Percentiles rank a stretch among this genome's conserved stretches.
Conservation (phyloP, 805 yeast species). For the Tetrapisispora namnaoensis region DNA sequence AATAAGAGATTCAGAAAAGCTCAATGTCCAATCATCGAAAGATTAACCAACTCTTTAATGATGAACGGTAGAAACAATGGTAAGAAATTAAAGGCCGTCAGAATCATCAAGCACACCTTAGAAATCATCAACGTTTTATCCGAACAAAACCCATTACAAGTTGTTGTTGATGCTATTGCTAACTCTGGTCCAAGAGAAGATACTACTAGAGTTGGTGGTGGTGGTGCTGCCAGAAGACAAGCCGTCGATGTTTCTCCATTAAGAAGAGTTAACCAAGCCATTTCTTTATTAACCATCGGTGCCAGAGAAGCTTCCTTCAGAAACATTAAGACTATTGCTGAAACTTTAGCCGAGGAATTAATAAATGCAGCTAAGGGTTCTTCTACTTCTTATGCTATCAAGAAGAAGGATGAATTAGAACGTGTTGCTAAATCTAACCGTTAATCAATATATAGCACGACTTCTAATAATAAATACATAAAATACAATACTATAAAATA, state of each 20-base stretch:
- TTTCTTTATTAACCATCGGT: slow-evolving; percentile 96
- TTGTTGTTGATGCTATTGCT: slow-evolving; percentile 96
- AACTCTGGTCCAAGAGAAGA: slow-evolving; percentile 99
- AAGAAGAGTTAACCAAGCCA: slow-evolving; percentile 99
- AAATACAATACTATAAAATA: slow-evolving; percentile 1
- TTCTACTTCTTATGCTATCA: slow-evolving; percentile 99
- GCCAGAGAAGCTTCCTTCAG: slow-evolving; percentile 99
- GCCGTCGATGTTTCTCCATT: slow-evolving; percentile 99
- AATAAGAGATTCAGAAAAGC: slow-evolving; percentile 99
- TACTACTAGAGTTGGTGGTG: slow-evolving; percentile 99
- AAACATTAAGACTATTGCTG: slow-evolving; percentile 99
- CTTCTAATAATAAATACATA: slow-evolving; percentile 1
- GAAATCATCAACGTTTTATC: slow-evolving; percentile 96
- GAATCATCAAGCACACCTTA: slow-evolving; percentile 98
- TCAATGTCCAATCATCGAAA: slow-evolving; percentile 98
- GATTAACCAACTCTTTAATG: slow-evolving; percentile 99
- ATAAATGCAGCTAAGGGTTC: slow-evolving; percentile 99
- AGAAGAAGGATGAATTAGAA: slow-evolving; percentile 99
- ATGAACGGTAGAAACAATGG: slow-evolving; percentile 99
- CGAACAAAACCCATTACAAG: slow-evolving; percentile 99
- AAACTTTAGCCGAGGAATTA: slow-evolving; percentile 99
- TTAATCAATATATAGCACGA: slow-evolving; percentile 38
- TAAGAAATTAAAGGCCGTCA: slow-evolving; percentile 99
- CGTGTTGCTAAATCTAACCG: slow-evolving; percentile 99
- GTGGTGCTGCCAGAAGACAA: slow-evolving; percentile 99